Percentiles rank a stretch among this genome's conserved stretches.
phyloP scores from a whole-genome alignment of 495 filamentous ascomycete genomes.

The Penicillium canariense region DNA sequence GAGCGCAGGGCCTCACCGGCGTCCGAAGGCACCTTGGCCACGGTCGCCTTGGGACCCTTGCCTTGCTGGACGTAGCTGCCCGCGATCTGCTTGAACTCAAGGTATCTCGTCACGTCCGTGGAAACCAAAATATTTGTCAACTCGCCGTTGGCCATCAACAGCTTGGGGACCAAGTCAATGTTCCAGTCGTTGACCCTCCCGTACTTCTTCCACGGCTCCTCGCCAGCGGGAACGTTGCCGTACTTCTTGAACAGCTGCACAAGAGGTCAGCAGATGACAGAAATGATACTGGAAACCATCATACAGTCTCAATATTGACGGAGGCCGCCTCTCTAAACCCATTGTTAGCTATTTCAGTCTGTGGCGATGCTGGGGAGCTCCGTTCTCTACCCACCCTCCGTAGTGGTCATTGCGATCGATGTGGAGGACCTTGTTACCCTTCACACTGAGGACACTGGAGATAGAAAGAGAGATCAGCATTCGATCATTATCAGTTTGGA shows the following conservation, averaged over 20 bases:
- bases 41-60: slow-evolving; percentile 72
- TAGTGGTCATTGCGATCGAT: slow-evolving; percentile 99
- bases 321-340: slow-evolving; percentile 80
- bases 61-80: slow-evolving; percentile 96
- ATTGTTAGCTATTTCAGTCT: slow-evolving; percentile 21
- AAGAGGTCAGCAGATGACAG: slow-evolving; percentile 14
- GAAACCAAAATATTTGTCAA: slow-evolving; percentile 96
- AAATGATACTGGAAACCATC: slow-evolving; percentile 13
- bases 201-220: slow-evolving; percentile 97
- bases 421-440: slow-evolving; percentile 98
- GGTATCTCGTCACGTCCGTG: slow-evolving; percentile 94
- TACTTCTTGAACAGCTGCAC: slow-evolving; percentile 90
- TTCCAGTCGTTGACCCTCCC: slow-evolving; percentile 98
- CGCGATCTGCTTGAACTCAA: slow-evolving; percentile 98
- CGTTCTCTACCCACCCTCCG: slow-evolving; percentile 70
- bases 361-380: slow-evolving; percentile 19
- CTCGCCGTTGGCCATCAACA: slow-evolving; percentile 97
- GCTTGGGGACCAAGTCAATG: slow-evolving; percentile 96
- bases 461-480: slow-evolving; percentile 1
- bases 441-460: slow-evolving; percentile 87
- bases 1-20: slow-evolving; percentile 87
- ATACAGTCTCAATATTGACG: slow-evolving; percentile 87
- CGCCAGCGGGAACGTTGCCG: slow-evolving; percentile 72
- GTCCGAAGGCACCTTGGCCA: slow-evolving; percentile 96
- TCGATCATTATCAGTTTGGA: neutral